Evolutionary conservation across 768 basidiomycete genomes (phyloP), one percentile per base, ranked within the genome.

Genomic region (Termitomyces sp.): DNA sequence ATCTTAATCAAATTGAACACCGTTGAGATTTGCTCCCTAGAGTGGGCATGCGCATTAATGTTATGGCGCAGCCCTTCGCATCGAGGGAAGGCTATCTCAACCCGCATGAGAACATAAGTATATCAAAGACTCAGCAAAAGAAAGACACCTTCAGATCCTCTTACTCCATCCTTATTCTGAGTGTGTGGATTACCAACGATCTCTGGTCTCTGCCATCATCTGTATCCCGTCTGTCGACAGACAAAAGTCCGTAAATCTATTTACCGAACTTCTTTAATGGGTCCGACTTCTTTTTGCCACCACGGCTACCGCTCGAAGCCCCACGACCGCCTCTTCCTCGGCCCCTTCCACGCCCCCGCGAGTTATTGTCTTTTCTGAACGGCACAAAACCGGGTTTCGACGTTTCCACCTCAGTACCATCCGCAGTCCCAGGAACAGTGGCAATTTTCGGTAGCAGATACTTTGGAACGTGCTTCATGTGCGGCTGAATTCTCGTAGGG

Each of bases 381-480:
- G 91, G 89, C 18, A 90, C 85, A 66, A 92, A 92, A 12, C 81
- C 81, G 32, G 75, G 64, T 42, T 76, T 76, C 18, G 75, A 72
- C 8, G 69, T 70, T 5, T 57, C 60, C 32, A 15, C 49, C 35
- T 70, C 70, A 15, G 61, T 61, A 18, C 63, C 69, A 3, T 59
- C 71, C 13, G 77, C 76, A 0, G 71, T 69, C 9, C 78, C 81
- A 12, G 77, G 53, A 3, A 89, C 85, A 8, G 89, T 77, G 24
- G 88, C 86, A 52, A 92, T 89, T 33, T 85, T 86, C 2, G 96
- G 96, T 63, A 97, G 79, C 32, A 98, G 80, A 71, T 99, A 99
- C 58, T 88, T 89, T 1, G 96, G 97, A 5, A 98, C 87, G 73
- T 96, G 91, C 73, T 96, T 98, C 87, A 98, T 92, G 72, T 98